Evolutionary conservation across 2,329 filamentous ascomycete genomes (phyloP).

Genomic region (Aspergillus sp.): DNA sequence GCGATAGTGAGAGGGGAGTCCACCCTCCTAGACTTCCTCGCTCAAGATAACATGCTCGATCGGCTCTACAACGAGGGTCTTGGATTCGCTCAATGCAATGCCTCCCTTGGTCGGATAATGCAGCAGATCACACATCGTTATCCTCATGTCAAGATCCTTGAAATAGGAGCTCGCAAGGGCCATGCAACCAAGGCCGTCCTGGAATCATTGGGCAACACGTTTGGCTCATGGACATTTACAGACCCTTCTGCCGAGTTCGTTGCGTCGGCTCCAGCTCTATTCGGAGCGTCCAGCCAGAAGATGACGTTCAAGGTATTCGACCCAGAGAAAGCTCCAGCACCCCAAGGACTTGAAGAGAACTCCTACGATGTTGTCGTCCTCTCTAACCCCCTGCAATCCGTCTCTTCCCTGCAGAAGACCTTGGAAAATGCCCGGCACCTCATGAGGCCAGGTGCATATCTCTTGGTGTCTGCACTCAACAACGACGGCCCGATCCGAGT

Average conservation of each 20-base stretch:
- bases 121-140: slow-evolving; percentile 35
- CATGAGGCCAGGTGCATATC: slow-evolving; percentile 2
- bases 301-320: slow-evolving; percentile 26
- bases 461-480: no score
- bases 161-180: slow-evolving; percentile 37
- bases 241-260: slow-evolving; percentile 42
- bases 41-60: slow-evolving; percentile 29
- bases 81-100: slow-evolving; percentile 16
- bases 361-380: slow-evolving; percentile 36
- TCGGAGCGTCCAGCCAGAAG: slow-evolving; percentile 14
- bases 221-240: slow-evolving; percentile 38
- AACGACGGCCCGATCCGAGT: no score
- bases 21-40: slow-evolving; percentile 35
- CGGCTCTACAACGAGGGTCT: slow-evolving; percentile 26
- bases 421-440: slow-evolving; percentile 35
- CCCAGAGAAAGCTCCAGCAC: slow-evolving; percentile 24
- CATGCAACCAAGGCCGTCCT: slow-evolving; percentile 31
- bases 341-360: slow-evolving; percentile 30
- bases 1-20: slow-evolving; percentile 28
- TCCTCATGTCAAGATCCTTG: slow-evolving; percentile 40
- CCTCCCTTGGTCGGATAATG: slow-evolving; percentile 22
- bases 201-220: slow-evolving; percentile 16
- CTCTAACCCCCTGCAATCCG: slow-evolving; percentile 36
- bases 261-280: slow-evolving; percentile 21
- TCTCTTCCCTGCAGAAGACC: slow-evolving; percentile 16